Evolutionary conservation across 495 filamentous ascomycete genomes (phyloP).

Genomic region (Aspergillus ostianus): DNA sequence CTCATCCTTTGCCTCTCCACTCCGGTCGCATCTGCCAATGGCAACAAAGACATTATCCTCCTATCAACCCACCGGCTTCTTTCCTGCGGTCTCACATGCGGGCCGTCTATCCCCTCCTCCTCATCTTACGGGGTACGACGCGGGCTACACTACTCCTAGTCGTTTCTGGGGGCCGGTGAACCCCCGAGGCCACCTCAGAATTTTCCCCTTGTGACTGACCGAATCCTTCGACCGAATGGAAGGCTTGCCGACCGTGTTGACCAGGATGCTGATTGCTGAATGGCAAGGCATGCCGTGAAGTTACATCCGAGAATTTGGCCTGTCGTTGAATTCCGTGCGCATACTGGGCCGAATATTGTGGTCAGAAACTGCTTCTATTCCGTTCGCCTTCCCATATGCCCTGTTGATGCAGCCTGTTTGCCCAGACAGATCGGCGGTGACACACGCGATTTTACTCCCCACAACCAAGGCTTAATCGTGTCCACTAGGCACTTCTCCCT

Average conservation of each 20-base stretch:
- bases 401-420: not conserved
- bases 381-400: no score
- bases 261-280: not conserved
- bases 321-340: not conserved
- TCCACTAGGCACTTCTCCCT: not conserved
- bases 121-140: not conserved
- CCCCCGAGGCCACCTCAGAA: not conserved
- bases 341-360: not conserved
- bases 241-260: not conserved
- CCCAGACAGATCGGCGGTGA: not conserved
- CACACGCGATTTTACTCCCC: not conserved
- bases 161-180: not conserved
- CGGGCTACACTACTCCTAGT: not conserved
- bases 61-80: conserved; percentile 4
- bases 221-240: not conserved
- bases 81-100: not conserved
- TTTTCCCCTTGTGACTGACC: not conserved
- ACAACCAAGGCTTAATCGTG: conserved; percentile 1
- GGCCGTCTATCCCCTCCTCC: not conserved
- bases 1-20: not conserved
- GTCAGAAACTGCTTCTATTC: not conserved
- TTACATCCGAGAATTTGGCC: not conserved
- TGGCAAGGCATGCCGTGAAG: not conserved
- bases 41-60: not conserved
- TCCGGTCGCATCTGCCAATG: not conserved